Evolutionary conservation across 2,329 filamentous ascomycete species (phyloP), one percentile per base, ranked within the genome.

Genomic region (Neocatenulostroma microsporum): DNA sequence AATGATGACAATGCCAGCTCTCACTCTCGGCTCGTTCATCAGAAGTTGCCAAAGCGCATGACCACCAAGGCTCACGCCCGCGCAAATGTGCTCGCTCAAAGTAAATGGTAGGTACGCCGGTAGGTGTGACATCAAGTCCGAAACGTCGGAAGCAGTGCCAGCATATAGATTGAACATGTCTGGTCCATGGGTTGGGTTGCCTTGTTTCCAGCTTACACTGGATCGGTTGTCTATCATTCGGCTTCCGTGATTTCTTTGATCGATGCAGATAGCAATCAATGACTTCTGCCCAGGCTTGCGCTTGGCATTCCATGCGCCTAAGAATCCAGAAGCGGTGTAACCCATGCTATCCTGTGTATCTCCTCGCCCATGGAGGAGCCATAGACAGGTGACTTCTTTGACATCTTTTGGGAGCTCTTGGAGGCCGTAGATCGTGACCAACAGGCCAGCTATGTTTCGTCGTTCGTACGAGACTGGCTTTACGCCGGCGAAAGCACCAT

Each of bases 191-290:
- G 70, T 74, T 6, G 72, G 67, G 55, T 95, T 94, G 19, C 86
- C 86, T 24, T 74, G 62, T 28, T 75, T 73, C 88, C 88, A 96
- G 3, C 81, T 72, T 49, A 80, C 69, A 58, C 95, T 96, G 20
- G 81, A 78, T 14, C 70, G 49, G 5, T 73, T 63, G 50, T 80
- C 72, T 2, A 88, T 74, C 40, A 78, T 62, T 37, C 91, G 69
- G 3, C 74, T 72, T 19, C 89, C 89, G 62, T 96, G 91, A 60
- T 96, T 96, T 30, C 89, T 76, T 67, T 94, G 86, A 63, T 96
- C 89, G 60, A 94, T 94, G 3, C 82, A 76, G 9, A 88, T 74
- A 2, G 84, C 87, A 33, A 96, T 79, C 26, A 96, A 62, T 0
- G 82, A 83, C 41, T 67, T 64, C 19, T 50, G 34, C 46, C 54